Evolutionary conservation across 2,329 filamentous ascomycete genomes (phyloP).

Genomic region (Dactylellina parvicollis): DNA sequence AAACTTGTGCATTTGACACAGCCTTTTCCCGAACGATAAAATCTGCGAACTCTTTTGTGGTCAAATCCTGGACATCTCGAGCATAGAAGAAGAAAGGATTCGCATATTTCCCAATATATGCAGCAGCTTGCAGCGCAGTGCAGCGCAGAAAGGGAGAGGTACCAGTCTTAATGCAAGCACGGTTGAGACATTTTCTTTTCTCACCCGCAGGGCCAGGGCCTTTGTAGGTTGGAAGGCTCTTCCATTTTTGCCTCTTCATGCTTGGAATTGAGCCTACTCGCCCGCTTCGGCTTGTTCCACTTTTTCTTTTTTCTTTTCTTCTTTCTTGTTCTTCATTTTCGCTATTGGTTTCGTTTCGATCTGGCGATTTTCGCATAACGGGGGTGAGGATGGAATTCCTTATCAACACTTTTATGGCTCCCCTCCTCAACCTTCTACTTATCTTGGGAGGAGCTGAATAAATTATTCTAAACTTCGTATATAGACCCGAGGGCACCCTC

Average conservation of each 20-base stretch:
- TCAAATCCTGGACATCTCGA: conserved; percentile 10
- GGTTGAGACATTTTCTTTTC: conserved; percentile 52
- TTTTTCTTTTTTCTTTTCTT: conserved; percentile 5
- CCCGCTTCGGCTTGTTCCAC: conserved; percentile 3
- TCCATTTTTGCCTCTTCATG: conserved; percentile 21
- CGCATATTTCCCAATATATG: conserved; percentile 44
- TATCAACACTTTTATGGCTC: conserved; percentile 34
- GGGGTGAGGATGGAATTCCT: conserved; percentile 26
- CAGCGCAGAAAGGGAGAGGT: conserved; percentile 21
- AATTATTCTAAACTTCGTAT: conserved; percentile 43
- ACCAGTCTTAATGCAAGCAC: conserved; percentile 49
- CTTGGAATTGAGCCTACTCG: conserved; percentile 53
- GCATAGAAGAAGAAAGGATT: conserved; percentile 47
- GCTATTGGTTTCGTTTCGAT: conserved; percentile 12
- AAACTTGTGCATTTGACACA: conserved; percentile 7
- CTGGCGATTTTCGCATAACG: not conserved
- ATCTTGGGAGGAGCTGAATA: conserved; percentile 37
- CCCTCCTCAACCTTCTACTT: not conserved
- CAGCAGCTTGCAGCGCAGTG: conserved; percentile 30
- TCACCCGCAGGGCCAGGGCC: conserved; percentile 28
- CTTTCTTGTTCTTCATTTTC: conserved; percentile 4
- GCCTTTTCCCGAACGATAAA: not conserved
- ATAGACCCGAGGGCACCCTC: conserved; percentile 36
- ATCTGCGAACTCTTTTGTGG: not conserved
- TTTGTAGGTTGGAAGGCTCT: not conserved